Evolutionary conservation across 2,329 filamentous ascomycete species (phyloP).

Genomic region (Talaromyces piceae): DNA sequence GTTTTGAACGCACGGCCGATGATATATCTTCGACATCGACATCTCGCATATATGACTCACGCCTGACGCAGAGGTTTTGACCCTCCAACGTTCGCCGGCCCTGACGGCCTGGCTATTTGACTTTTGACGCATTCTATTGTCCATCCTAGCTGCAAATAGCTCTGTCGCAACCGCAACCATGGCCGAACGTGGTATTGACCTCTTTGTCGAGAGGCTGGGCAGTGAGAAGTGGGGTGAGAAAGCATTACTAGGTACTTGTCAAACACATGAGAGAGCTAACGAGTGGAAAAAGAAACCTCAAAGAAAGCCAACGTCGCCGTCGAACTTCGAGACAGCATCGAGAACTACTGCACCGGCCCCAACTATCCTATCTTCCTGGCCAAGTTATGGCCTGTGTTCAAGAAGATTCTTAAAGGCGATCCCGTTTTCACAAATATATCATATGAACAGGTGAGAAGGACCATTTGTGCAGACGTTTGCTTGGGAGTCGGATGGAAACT

Average conservation of each 20-base stretch:
- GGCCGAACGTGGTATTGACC: constrained; percentile 41
- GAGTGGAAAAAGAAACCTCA: constrained; percentile 58
- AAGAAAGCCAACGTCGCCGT: constrained; percentile 74
- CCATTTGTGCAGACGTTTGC: not conserved
- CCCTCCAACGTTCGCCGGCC: constrained; percentile 27
- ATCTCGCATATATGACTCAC: constrained; percentile 24
- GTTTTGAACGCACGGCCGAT: not conserved
- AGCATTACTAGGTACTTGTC: too few relatives aligned
- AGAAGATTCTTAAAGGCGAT: constrained; percentile 73
- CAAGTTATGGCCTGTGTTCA: constrained; percentile 82
- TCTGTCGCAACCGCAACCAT: constrained; percentile 21
- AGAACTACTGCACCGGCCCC: constrained; percentile 68
- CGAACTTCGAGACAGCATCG: constrained; percentile 83
- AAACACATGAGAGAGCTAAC: not conserved
- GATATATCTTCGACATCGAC: constrained; percentile 10
- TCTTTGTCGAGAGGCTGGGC: constrained; percentile 42
- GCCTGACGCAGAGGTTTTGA: constrained; percentile 19
- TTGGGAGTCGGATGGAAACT: not conserved
- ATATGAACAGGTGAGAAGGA: constrained; percentile 65
- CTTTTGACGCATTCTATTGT: constrained; percentile 13
- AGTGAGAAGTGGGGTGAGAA: constrained; percentile 42
- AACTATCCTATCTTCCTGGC: constrained; percentile 76
- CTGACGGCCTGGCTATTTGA: constrained; percentile 27
- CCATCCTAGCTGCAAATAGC: constrained; percentile 14
- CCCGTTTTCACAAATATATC: constrained; percentile 89